Base-by-base conservation (phyloP, 495 filamentous ascomycete genomes). In the Talaromyces borbonicus region DNA sequence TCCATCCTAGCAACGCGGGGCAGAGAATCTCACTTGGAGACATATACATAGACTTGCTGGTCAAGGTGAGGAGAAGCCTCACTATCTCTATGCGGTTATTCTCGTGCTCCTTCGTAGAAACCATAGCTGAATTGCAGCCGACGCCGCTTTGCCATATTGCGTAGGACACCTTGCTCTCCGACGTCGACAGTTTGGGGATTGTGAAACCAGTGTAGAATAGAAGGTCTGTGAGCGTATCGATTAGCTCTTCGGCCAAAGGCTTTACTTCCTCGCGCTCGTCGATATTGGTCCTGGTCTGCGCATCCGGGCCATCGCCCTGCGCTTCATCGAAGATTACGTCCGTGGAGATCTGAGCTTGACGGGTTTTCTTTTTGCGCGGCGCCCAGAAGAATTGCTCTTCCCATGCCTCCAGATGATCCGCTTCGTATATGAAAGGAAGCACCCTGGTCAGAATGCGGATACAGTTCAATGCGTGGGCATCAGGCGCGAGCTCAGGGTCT, bases 61-160 rank as follows among this genome's bases (percentile, higher is more conserved):
- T 79, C 50, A 99, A 63, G 0, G 88, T 89, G 48, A 99, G 71
- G 29, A 99, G 71, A 52, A 97, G 63, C 26, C 93, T 80, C 49
- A 99, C 62, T 20, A 95, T 81, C 59, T 99, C 92, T 52, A 83
- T 86, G 23, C 92, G 79, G 60, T 95, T 95, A 61, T 74, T 89
- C 66, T 99, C 92, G 38, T 84, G 78, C 49, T 95, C 85, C 62
- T 85, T 95, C 30, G 76, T 94, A 15, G 90, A 87, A 14, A 83
- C 83, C 60, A 95, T 81, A 1, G 87, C 74, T 5, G 84, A 86
- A 59, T 94, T 94, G 65, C 90, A 97, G 2, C 92, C 92, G 37
- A 99, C 90, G 19, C 92, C 92, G 54, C 84, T 96, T 62, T 96
- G 88, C 92, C 92, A 99, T 54, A 99, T 97, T 27, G 88, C 81